A percentile compares a stretch with the other conserved stretches of the same genome.
These are phyloP conservation scores for Aureobasidium sp. DNA, from an alignment of 2,329 filamentous ascomycete species.

Conservation along the genomic window DNA sequence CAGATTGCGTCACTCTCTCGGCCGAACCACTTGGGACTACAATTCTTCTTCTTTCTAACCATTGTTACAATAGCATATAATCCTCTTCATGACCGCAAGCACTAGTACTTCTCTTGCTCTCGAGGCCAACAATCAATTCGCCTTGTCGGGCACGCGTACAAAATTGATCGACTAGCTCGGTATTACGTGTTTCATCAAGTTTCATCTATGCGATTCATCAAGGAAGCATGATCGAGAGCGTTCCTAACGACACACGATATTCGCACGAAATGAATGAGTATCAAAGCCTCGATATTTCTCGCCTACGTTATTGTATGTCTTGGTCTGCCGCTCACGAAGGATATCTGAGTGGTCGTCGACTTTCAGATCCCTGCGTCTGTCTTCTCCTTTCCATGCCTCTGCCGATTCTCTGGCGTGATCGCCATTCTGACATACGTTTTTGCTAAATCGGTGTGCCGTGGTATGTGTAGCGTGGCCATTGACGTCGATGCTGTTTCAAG, in stretches of 20 bases:
- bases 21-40: neutral
- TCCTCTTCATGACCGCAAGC: neutral
- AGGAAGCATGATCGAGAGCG: neutral
- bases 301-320: neutral
- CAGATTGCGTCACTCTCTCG: neutral
- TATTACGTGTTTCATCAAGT: conserved; percentile 12
- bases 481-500: neutral
- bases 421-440: neutral
- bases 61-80: neutral
- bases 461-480: neutral
- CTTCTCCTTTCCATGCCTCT: neutral
- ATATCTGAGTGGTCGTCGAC: neutral
- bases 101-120: no score
- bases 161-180: neutral
- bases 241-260: neutral
- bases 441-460: neutral
- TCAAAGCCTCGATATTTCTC: neutral
- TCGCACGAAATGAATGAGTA: neutral
- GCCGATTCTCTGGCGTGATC: neutral
- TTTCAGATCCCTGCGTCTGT: neutral
- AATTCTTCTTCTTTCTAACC: neutral
- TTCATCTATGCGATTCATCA: conserved; percentile 6
- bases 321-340: neutral
- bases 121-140: neutral
- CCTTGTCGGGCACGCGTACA: neutral